These are phyloP conservation scores for Chlorella sp. DNA, from an alignment of 139 green algal species.

Conservation along the genomic window DNA sequence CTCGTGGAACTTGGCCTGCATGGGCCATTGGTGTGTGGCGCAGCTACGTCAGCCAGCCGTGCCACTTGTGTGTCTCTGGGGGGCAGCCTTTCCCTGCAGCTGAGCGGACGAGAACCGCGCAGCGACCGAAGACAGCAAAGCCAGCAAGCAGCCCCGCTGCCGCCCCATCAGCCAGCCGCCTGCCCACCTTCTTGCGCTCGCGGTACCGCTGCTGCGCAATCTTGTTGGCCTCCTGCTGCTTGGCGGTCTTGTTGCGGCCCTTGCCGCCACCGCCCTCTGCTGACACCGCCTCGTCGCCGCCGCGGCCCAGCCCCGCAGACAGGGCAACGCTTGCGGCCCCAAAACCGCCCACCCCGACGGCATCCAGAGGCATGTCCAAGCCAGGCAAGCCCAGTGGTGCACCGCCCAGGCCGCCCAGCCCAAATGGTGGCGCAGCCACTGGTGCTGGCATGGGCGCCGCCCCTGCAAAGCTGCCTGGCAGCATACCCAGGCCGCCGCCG, in stretches of 20 bases:
- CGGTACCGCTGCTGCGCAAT: constrained; percentile 56
- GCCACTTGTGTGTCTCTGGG: no score
- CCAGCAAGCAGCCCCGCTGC: no score
- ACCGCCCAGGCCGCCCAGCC: neutral
- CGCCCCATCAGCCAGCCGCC: no score
- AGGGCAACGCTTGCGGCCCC: neutral
- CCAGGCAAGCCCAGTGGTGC: neutral
- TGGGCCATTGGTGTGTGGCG: no score
- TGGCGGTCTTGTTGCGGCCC: constrained; percentile 14
- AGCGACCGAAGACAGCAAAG: no score
- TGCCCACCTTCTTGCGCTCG: constrained; percentile 52
- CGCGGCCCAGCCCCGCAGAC: neutral
- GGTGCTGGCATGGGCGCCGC: neutral
- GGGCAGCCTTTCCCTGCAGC: no score
- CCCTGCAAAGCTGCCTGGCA: neutral
- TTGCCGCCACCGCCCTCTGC: neutral
- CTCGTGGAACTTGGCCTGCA: constrained; percentile 42
- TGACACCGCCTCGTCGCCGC: neutral
- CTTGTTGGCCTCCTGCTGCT: constrained; percentile 58
- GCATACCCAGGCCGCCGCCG: neutral
- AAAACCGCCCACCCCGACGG: neutral
- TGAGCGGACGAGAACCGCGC: no score
- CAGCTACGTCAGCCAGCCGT: no score
- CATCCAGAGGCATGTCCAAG: neutral
- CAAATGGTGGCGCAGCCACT: neutral